Evolutionary conservation across 2,329 filamentous ascomycete genomes (phyloP).

Genomic region (Pseudogymnoascus sp.): DNA sequence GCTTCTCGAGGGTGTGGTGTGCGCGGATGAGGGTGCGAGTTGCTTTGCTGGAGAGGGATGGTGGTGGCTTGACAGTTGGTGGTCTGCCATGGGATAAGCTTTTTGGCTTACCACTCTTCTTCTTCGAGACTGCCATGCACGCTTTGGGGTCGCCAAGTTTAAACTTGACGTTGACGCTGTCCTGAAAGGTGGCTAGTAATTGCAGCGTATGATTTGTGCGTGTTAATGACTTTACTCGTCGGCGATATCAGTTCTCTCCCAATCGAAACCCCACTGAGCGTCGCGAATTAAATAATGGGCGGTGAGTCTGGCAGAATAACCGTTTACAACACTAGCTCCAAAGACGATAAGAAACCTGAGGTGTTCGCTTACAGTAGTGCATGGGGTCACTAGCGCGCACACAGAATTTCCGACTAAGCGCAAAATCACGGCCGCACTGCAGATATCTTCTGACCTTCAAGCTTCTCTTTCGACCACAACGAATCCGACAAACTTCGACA

Average conservation of each 20-base stretch:
- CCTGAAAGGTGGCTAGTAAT: background rate
- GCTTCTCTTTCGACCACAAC: constrained; percentile 8
- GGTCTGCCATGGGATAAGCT: constrained; percentile 48
- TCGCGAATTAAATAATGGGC: constrained; percentile 2
- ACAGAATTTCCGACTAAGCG: constrained; percentile 6
- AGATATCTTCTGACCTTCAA: constrained; percentile 8
- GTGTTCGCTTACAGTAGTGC: background rate
- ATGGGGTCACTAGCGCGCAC: constrained; percentile 4
- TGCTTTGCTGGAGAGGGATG: constrained; percentile 56
- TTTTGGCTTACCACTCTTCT: constrained; percentile 36
- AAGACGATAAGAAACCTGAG: background rate
- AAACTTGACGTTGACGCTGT: background rate
- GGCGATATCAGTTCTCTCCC: background rate
- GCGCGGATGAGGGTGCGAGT: constrained; percentile 58
- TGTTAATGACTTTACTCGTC: background rate
- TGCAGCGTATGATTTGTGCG: background rate
- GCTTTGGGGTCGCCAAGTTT: background rate
- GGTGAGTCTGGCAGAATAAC: background rate
- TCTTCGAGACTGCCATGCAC: constrained; percentile 39
- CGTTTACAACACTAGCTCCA: background rate
- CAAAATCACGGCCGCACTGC: background rate
- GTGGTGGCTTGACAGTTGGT: constrained; percentile 42
- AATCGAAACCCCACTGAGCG: background rate
- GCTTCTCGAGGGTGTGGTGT: constrained; percentile 59
- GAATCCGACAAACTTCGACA: constrained; percentile 12